Percentiles rank a stretch among this genome's conserved stretches.
phyloP scores from a whole-genome alignment of 495 filamentous ascomycete species.

The Podospora comata region DNA sequence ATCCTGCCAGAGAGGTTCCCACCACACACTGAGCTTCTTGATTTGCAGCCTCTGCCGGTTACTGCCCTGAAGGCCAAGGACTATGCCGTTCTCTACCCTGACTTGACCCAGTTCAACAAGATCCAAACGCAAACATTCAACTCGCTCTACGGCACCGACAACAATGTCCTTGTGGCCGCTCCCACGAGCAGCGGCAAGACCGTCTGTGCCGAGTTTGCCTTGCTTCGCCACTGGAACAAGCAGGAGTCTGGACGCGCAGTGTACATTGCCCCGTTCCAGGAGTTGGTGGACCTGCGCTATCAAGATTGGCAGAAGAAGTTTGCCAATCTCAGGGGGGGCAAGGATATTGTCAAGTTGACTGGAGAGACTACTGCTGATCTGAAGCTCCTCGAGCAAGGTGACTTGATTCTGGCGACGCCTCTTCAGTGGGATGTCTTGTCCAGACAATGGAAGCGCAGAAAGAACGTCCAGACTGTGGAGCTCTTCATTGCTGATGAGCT shows the following conservation, averaged over 20 bases:
- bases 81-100: conserved; percentile 74
- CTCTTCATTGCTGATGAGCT: conserved; percentile 96
- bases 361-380: conserved; percentile 92
- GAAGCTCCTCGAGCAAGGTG: conserved; percentile 80
- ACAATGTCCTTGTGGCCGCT: conserved; percentile 87
- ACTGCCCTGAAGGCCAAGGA: conserved; percentile 83
- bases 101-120: conserved; percentile 91
- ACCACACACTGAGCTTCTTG: conserved; percentile 83
- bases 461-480: conserved; percentile 87
- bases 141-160: conserved; percentile 80
- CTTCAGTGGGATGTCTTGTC: conserved; percentile 94
- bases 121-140: conserved; percentile 97
- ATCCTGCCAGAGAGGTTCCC: conserved; percentile 94
- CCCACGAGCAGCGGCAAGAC: conserved; percentile 95
- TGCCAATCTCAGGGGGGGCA: conserved; percentile 69
- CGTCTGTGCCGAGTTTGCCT: conserved; percentile 89
- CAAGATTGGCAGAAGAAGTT: conserved; percentile 83
- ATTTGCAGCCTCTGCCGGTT: conserved; percentile 86
- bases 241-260: conserved; percentile 74
- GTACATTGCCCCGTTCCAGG: conserved; percentile 95
- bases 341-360: conserved; percentile 88
- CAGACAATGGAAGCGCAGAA: conserved; percentile 90
- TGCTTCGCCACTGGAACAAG: conserved; percentile 83
- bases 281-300: conserved; percentile 75
- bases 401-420: conserved; percentile 90